Conservation (phyloP, 179 eudicot species). For the Nepenthes alata region DNA sequence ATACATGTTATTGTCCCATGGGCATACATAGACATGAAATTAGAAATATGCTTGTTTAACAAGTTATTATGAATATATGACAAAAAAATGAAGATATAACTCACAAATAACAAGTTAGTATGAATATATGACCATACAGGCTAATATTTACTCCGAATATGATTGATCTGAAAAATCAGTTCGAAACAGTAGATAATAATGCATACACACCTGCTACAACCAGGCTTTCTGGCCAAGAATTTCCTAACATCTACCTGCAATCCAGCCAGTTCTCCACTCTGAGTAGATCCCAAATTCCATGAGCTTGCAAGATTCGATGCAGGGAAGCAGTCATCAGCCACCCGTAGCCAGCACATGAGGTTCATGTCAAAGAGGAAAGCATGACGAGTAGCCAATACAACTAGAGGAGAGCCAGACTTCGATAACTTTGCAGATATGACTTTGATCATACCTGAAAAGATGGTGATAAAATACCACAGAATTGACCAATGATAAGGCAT, state of each 20-base stretch:
- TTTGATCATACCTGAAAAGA: conserved; percentile 62
- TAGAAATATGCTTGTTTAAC: no score
- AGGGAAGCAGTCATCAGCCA: conserved; percentile 93
- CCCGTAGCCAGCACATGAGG: conserved; percentile 92
- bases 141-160: no score
- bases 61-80: no score
- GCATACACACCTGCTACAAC: conserved; percentile 70
- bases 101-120: no score
- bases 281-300: conserved; percentile 74
- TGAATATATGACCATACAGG: no score
- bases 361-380: conserved; percentile 82
- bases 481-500: neutral
- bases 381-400: conserved; percentile 86
- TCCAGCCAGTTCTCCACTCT: conserved; percentile 82
- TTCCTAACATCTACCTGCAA: conserved; percentile 90
- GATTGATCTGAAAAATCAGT: no score
- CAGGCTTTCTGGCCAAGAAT: conserved; percentile 89
- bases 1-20: no score
- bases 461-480: neutral
- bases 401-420: conserved; percentile 78
- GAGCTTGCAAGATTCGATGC: conserved; percentile 90
- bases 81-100: no score
- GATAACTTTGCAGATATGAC: conserved; percentile 83
- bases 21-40: no score
- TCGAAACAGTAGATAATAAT: neutral